Percentiles rank a stretch among this genome's conserved stretches.
Conservation (phyloP, 2,329 filamentous ascomycete genomes). For the Diplocarpon mali region DNA sequence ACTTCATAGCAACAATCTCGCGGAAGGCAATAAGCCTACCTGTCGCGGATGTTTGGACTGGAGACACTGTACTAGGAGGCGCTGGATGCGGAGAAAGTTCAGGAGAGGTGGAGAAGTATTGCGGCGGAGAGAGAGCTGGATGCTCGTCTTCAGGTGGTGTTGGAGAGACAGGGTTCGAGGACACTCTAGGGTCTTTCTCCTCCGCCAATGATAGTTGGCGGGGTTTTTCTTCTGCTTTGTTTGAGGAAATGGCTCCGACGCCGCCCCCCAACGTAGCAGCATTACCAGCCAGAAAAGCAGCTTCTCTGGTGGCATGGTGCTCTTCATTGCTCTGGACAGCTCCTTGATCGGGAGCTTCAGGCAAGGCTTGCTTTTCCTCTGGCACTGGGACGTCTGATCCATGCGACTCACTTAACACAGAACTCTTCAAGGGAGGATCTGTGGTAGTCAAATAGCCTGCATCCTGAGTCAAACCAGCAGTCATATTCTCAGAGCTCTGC, state of each 20-base stretch:
- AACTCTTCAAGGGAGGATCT: neutral
- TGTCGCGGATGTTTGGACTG: slow-evolving; percentile 5
- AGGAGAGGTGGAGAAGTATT: slow-evolving; percentile 11
- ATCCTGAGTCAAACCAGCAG: neutral
- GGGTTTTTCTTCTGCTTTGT: slow-evolving; percentile 5
- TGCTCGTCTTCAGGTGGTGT: slow-evolving; percentile 32
- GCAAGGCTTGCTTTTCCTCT: neutral
- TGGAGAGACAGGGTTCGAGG: slow-evolving; percentile 29
- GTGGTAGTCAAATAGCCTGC: neutral
- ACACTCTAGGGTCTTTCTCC: slow-evolving; percentile 33
- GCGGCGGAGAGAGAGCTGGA: slow-evolving; percentile 22
- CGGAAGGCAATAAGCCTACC: slow-evolving; percentile 39
- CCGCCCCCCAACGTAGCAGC: slow-evolving; percentile 8
- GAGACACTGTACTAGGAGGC: slow-evolving; percentile 10
- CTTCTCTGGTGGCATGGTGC: slow-evolving; percentile 11
- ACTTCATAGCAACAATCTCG: slow-evolving; percentile 64
- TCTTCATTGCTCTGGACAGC: slow-evolving; percentile 1
- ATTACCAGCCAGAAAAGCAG: slow-evolving; percentile 10
- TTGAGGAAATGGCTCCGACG: slow-evolving; percentile 5
- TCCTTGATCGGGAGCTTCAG: neutral
- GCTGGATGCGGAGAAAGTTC: slow-evolving; percentile 5
- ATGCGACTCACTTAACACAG: neutral
- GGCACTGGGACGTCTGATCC: neutral
- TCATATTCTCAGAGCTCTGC: slow-evolving; percentile 13
- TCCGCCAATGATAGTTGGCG: slow-evolving; percentile 33